A percentile compares a stretch with the other conserved stretches of the same genome.
Conservation (phyloP, 805 yeast genomes). For the Metschnikowia corniflorae region DNA sequence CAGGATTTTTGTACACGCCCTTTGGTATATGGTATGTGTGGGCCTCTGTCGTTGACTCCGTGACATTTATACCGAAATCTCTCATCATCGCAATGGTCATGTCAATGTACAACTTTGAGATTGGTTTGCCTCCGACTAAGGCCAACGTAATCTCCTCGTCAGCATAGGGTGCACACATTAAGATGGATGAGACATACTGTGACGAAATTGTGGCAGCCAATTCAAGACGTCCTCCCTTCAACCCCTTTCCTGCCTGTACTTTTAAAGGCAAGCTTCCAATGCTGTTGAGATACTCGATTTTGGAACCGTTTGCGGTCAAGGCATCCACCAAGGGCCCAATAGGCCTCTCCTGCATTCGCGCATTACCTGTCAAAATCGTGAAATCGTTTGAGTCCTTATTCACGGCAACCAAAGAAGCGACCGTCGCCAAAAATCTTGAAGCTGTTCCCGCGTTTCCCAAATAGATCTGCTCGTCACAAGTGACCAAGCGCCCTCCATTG, state of each 20-base stretch:
- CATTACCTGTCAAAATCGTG: constrained; percentile 84
- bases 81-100: constrained; percentile 97
- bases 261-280: constrained; percentile 84
- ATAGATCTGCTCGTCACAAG: constrained; percentile 67
- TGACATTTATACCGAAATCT: constrained; percentile 78
- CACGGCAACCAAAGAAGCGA: constrained; percentile 72
- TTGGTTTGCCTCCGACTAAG: constrained; percentile 94
- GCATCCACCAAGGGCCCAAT: constrained; percentile 96
- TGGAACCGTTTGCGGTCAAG: constrained; percentile 72
- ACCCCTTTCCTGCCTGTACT: constrained; percentile 63
- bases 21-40: constrained; percentile 89
- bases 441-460: constrained; percentile 99
- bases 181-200: constrained; percentile 91
- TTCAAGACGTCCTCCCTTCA: constrained; percentile 89
- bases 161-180: constrained; percentile 98
- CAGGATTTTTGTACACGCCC: constrained; percentile 76
- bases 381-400: constrained; percentile 35
- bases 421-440: constrained; percentile 87
- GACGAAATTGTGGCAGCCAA: constrained; percentile 95
- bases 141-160: constrained; percentile 79
- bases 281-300: constrained; percentile 64
- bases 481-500: constrained; percentile 73
- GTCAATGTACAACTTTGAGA: constrained; percentile 91
- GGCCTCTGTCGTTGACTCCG: constrained; percentile 62
- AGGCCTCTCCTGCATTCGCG: constrained; percentile 96